These are phyloP conservation scores for Monosporascus sp. DNA, from an alignment of 2,329 filamentous ascomycete genomes.

Conservation along the genomic window DNA sequence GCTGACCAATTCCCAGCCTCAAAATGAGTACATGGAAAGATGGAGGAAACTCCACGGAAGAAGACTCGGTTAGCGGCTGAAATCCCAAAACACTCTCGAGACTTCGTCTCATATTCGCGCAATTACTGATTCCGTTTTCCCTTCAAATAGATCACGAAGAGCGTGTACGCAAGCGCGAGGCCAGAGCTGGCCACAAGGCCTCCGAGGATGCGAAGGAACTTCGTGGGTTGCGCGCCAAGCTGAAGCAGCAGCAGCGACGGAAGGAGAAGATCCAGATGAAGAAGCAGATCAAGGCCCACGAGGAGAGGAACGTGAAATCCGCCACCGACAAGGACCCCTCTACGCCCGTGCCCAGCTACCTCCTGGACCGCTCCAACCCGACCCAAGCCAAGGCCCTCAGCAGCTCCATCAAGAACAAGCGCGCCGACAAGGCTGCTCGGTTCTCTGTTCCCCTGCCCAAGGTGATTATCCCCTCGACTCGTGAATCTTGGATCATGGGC, in stretches of 20 bases:
- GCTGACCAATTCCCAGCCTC: conserved; percentile 49
- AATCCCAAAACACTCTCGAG: background rate
- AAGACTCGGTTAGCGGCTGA: conserved; percentile 8
- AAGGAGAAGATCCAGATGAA: conserved; percentile 98
- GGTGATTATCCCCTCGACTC: conserved; percentile 8
- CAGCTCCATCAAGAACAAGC: conserved; percentile 91
- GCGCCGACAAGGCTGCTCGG: conserved; percentile 87
- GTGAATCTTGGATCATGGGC: too few species aligned
- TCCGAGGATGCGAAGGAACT: conserved; percentile 91
- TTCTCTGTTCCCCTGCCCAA: conserved; percentile 91
- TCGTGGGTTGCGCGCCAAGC: conserved; percentile 84
- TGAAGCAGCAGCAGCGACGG: conserved; percentile 87
- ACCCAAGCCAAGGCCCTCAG: conserved; percentile 63
- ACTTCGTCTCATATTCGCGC: background rate
- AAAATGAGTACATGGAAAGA: conserved; percentile 81
- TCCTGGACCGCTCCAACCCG: conserved; percentile 74
- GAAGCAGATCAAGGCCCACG: conserved; percentile 89
- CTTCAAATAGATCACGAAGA: conserved; percentile 57
- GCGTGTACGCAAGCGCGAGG: conserved; percentile 76
- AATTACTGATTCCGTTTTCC: background rate
- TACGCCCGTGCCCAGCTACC: conserved; percentile 83
- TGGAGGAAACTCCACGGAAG: conserved; percentile 57
- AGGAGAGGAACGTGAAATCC: conserved; percentile 93
- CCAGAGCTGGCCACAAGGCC: conserved; percentile 82
- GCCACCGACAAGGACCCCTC: conserved; percentile 69